phyloP scores from a whole-genome alignment of 345 rosid species.

The Brassica rapa region DNA sequence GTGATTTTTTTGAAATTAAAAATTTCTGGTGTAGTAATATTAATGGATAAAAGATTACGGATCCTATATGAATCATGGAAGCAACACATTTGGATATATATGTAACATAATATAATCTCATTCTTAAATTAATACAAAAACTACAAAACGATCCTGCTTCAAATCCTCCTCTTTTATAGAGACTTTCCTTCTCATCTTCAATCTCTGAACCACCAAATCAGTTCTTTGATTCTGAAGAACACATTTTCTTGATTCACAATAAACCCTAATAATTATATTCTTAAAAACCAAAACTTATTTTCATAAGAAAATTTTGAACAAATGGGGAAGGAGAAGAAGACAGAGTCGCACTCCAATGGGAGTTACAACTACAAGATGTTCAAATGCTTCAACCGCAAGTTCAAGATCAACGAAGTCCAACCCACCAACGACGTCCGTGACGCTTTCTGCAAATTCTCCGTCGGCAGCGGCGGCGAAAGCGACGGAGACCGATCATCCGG shows the following conservation, averaged over 20 bases:
- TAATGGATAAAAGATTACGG: not conserved
- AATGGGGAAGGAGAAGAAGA: constrained; percentile 48
- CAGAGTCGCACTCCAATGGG: constrained; percentile 36
- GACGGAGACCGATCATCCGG: constrained; percentile 45
- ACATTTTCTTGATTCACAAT: constrained; percentile 4
- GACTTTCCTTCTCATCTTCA: constrained; percentile 13
- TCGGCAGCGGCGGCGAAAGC: constrained; percentile 11
- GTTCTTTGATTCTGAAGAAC: constrained; percentile 20
- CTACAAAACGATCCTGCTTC: constrained; percentile 41
- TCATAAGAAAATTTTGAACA: not conserved
- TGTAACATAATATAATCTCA: not conserved
- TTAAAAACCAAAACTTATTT: not conserved
- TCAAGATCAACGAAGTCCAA: constrained; percentile 69
- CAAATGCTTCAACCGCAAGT: constrained; percentile 74
- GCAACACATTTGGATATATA: not conserved
- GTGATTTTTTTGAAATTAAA: not conserved
- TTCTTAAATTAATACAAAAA: not conserved
- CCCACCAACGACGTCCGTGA: constrained; percentile 74
- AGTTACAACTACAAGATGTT: constrained; percentile 68
- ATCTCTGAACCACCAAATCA: constrained; percentile 24
- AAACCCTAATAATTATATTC: constrained; percentile 7
- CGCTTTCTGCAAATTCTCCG: constrained; percentile 50
- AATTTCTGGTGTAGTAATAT: not conserved
- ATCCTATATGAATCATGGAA: not conserved
- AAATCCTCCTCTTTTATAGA: constrained; percentile 35